Percentiles rank a stretch among this genome's conserved stretches.
Conservation (phyloP, 306 rosid genomes). For the Trifolium subterraneum region DNA sequence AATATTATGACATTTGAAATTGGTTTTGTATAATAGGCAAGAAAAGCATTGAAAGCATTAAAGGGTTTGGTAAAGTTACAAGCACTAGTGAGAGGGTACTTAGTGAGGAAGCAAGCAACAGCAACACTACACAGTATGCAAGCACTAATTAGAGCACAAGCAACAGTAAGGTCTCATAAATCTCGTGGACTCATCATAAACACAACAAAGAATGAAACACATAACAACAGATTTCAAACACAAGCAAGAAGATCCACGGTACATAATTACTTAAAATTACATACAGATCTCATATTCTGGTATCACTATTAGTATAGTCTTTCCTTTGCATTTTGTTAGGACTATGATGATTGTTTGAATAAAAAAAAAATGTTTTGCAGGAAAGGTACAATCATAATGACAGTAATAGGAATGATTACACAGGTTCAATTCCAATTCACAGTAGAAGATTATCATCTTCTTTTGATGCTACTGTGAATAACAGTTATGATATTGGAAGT, state of each 20-base stretch:
- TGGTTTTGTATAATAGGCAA: conserved; percentile 59
- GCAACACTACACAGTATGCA: conserved; percentile 91
- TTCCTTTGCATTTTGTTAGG: not conserved
- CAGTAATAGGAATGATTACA: conserved; percentile 52
- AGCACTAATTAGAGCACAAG: conserved; percentile 93
- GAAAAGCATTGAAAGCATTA: conserved; percentile 86
- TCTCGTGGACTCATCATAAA: conserved; percentile 42
- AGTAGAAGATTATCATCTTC: conserved; percentile 79
- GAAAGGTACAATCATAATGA: conserved; percentile 78
- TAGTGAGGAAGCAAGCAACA: conserved; percentile 85
- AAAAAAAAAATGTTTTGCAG: conserved; percentile 48
- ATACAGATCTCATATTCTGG: conserved; percentile 35
- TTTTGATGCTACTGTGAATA: conserved; percentile 53
- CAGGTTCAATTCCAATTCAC: conserved; percentile 58
- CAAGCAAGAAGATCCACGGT: conserved; percentile 75
- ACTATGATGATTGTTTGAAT: not conserved
- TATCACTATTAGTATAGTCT: not conserved
- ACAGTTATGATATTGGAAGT: conserved; percentile 54
- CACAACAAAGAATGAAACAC: conserved; percentile 46
- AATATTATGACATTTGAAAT: not conserved
- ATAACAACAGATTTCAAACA: conserved; percentile 48
- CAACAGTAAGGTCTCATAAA: conserved; percentile 80
- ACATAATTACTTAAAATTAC: too few species aligned
- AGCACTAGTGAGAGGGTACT: conserved; percentile 86
- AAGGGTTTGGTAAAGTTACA: conserved; percentile 93